Base-by-base conservation (phyloP, 2,329 filamentous ascomycete genomes). In the Bipolaris bicolor region DNA sequence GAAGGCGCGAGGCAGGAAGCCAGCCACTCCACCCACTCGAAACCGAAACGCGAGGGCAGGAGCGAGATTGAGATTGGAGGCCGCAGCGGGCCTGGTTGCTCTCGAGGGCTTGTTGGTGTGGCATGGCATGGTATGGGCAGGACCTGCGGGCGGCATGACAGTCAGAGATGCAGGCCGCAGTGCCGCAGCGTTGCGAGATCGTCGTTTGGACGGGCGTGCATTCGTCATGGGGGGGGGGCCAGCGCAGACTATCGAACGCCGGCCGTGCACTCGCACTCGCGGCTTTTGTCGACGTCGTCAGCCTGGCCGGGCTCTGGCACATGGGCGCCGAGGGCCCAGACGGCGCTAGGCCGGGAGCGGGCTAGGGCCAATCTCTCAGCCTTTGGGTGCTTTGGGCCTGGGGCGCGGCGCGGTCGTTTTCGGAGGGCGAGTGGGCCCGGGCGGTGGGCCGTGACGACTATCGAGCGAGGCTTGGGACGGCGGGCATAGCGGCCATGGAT, bases 181-280 rank as follows among this genome's bases (percentile, higher is more conserved):
- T 59, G 62, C 66, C 67, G 67, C 66, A 65, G 65, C 63, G 67
- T 71, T 70, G 67, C 66, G 67, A 67, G 71, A 73, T 73, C 65
- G 53, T 65, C 71, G 61, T 64, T 52, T 67, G 63, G 60, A 58
- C 46, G 59, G 63, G 58, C 69, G 29, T 65, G 66, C 61, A 69
- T 70, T 70, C 70, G 71, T 75, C 72, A 74, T 72, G 62, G 64
- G 53, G 67, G 57, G 41, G 41, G 24, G 41, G 61, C 67, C 63
- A 68, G 66, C 68, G 64, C 69, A 66, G 62, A 65, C 70, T 68
- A 72, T 73, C 69, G 70, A 74, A 73, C 71, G 64, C 68, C 67
- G 68, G 49, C 71, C 71, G 71, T 70, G 69, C 71, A 53, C 64
- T 58, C 56, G 57, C 61, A 53, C 64, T 58, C 56, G 57, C 61